These are phyloP conservation scores for Pouteria campechiana DNA, from an alignment of 179 eudicot species.

Conservation along the genomic window DNA sequence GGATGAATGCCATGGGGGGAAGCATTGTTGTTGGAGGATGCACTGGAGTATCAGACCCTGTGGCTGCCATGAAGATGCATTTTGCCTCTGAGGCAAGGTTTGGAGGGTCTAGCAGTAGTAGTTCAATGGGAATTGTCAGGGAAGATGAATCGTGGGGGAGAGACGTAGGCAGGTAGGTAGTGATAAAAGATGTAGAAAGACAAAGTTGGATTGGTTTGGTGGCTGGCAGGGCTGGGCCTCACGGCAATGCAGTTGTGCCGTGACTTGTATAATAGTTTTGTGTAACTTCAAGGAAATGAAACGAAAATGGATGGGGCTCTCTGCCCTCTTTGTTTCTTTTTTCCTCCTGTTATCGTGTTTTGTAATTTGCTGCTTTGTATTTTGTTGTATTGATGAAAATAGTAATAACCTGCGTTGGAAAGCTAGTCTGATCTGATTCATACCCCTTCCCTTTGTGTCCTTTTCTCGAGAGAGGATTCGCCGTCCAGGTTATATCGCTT, in stretches of 20 bases:
- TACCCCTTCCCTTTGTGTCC: no score
- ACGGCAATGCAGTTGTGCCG: conserved; percentile 10
- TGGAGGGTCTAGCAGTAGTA: conserved; percentile 18
- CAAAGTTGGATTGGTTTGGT: conserved; percentile 12
- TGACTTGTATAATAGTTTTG: conserved; percentile 36
- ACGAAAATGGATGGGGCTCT: conserved; percentile 29
- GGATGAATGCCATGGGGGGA: conserved; percentile 34
- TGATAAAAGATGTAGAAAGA: no score
- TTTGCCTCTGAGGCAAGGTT: conserved; percentile 30
- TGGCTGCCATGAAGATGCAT: conserved; percentile 67
- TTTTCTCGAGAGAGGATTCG: no score
- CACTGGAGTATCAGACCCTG: conserved; percentile 62
- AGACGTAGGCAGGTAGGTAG: conserved; percentile 53
- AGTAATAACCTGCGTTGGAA: no score
- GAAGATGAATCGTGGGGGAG: conserved; percentile 60
- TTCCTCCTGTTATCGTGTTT: neutral
- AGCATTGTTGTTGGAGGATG: conserved; percentile 24
- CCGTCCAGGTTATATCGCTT: no score
- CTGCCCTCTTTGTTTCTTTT: conserved; percentile 11
- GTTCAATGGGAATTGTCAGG: no score
- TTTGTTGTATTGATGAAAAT: conserved; percentile 28
- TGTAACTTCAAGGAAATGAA: no score
- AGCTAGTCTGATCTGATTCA: no score
- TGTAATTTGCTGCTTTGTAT: conserved; percentile 20
- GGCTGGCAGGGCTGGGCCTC: conserved; percentile 5